A percentile compares a stretch with the other conserved stretches of the same genome.
Evolutionary conservation across 2,329 filamentous ascomycete genomes (phyloP).

Genomic region (Cladophialophora bantiana): DNA sequence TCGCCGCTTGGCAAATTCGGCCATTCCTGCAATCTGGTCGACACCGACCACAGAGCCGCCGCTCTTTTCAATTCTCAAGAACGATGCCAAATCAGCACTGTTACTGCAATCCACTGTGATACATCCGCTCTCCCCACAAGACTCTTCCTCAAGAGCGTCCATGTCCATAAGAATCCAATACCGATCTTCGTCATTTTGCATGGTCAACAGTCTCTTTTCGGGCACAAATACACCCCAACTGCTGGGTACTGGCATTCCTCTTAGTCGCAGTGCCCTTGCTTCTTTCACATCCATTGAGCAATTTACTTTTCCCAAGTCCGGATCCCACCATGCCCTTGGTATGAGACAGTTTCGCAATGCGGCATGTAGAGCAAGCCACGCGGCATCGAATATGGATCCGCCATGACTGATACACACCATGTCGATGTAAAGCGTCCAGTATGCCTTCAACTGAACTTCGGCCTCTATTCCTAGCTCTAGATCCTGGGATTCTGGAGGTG

Average conservation of each 20-base stretch:
- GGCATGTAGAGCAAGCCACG: slow-evolving; percentile 83
- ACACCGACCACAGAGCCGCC: slow-evolving; percentile 74
- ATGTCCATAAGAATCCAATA: slow-evolving; percentile 84
- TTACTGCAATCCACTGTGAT: slow-evolving; percentile 72
- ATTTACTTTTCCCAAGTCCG: slow-evolving; percentile 77
- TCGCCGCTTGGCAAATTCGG: slow-evolving; percentile 66
- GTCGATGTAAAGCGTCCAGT: slow-evolving; percentile 95
- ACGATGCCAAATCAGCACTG: slow-evolving; percentile 58
- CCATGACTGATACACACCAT: slow-evolving; percentile 93
- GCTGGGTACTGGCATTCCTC: slow-evolving; percentile 73
- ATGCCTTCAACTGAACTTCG: slow-evolving; percentile 72
- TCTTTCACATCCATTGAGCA: slow-evolving; percentile 70
- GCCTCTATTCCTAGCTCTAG: slow-evolving; percentile 53
- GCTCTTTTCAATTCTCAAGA: slow-evolving; percentile 80
- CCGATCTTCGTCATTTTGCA: slow-evolving; percentile 49
- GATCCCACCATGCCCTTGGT: slow-evolving; percentile 82
- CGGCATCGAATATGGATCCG: slow-evolving; percentile 76
- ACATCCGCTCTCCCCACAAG: slow-evolving; percentile 84
- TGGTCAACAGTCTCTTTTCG: slow-evolving; percentile 57
- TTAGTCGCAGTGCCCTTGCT: slow-evolving; percentile 65
- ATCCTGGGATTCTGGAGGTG: slow-evolving; percentile 43
- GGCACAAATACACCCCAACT: slow-evolving; percentile 81
- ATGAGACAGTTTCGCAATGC: slow-evolving; percentile 79
- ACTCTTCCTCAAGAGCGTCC: slow-evolving; percentile 84
- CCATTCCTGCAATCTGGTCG: slow-evolving; percentile 66